phyloP scores from a whole-genome alignment of 164 flowering plant species.

The Magnolia sinica region DNA sequence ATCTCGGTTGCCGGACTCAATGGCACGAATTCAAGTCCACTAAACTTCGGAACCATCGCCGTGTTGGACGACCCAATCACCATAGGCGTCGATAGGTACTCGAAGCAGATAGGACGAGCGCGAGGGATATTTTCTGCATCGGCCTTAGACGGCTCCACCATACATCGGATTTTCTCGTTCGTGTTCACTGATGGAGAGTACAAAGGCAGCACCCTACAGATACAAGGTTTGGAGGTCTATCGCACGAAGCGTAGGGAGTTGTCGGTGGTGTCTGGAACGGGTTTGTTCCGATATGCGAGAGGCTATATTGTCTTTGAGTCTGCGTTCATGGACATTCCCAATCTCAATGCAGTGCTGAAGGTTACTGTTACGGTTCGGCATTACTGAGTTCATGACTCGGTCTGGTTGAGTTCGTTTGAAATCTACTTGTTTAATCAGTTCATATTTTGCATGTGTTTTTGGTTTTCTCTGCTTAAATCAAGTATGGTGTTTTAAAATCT shows the following conservation, averaged over 20 bases:
- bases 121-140: background rate
- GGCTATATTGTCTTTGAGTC: background rate
- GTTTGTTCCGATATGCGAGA: background rate
- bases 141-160: background rate
- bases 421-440: too few relatives aligned
- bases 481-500: too few relatives aligned
- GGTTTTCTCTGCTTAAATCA: too few relatives aligned
- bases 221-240: background rate
- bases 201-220: background rate
- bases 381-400: background rate
- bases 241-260: background rate
- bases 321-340: background rate
- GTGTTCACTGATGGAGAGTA: background rate
- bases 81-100: background rate
- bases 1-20: background rate
- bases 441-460: too few relatives aligned
- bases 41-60: background rate
- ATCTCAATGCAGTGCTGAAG: background rate
- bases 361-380: background rate
- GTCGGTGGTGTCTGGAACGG: conserved; percentile 1
- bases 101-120: background rate
- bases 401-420: too few relatives aligned
- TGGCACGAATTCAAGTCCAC: background rate
- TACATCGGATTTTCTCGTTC: background rate
- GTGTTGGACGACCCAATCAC: conserved; percentile 1